Conservation (phyloP, 2,329 filamentous ascomycete species). For the Alternaria postmessia region DNA sequence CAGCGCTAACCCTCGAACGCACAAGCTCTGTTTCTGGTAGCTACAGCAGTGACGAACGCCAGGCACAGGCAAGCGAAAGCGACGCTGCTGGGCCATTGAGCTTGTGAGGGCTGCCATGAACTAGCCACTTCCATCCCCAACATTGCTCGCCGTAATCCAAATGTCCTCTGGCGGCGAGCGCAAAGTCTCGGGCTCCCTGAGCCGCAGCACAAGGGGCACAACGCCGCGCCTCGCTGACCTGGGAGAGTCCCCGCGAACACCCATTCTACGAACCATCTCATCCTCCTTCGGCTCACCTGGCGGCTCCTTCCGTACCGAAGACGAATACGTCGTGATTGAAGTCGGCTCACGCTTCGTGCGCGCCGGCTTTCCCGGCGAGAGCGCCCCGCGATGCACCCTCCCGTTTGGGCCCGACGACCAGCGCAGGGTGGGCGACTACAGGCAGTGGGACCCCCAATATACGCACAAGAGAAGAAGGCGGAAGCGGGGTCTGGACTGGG, state of each 20-base stretch:
- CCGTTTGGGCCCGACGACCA: conserved; percentile 78
- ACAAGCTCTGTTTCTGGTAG: conserved; percentile 2
- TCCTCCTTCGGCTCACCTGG: conserved; percentile 66
- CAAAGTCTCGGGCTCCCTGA: conserved; percentile 41
- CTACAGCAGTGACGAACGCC: background rate
- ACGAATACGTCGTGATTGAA: conserved; percentile 88
- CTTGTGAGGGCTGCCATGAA: background rate
- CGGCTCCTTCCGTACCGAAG: conserved; percentile 65
- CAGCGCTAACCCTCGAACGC: conserved; percentile 9
- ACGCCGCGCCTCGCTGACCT: conserved; percentile 48
- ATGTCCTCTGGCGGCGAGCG: conserved; percentile 39
- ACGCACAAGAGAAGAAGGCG: conserved; percentile 59
- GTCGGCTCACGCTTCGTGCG: conserved; percentile 80
- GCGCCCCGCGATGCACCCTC: conserved; percentile 73
- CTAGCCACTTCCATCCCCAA: background rate
- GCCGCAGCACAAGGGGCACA: conserved; percentile 41
- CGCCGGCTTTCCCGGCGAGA: conserved; percentile 87
- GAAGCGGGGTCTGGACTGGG: conserved; percentile 65
- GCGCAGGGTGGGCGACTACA: conserved; percentile 81
- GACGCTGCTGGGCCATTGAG: background rate
- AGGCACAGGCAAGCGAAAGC: conserved; percentile 1
- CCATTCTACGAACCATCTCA: conserved; percentile 67
- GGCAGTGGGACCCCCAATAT: conserved; percentile 69
- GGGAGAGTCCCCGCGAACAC: conserved; percentile 48
- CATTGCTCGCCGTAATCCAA: background rate